Conservation (phyloP, 1,284 basidiomycete species). For the Trametes pubescens region DNA sequence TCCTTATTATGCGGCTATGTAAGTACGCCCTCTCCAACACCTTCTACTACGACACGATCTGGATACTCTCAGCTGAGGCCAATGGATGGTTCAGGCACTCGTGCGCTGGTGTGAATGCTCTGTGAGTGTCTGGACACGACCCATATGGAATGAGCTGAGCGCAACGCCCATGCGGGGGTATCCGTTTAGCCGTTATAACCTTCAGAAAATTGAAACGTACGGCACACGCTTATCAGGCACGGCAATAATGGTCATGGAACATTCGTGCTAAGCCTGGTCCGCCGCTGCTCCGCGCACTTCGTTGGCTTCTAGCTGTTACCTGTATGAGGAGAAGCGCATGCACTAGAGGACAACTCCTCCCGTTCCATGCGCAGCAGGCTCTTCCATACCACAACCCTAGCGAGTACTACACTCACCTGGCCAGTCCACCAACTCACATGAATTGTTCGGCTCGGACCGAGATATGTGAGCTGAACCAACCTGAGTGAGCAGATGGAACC, state of each 20-base stretch:
- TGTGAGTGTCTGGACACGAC: neutral
- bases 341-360: neutral
- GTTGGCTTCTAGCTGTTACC: slow-evolving; percentile 9
- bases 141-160: neutral
- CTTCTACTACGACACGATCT: neutral
- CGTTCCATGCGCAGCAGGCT: too few species aligned
- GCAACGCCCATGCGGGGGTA: neutral
- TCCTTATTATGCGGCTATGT: neutral
- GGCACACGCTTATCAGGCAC: slow-evolving; percentile 26
- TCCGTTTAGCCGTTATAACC: slow-evolving; percentile 6
- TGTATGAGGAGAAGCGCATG: neutral
- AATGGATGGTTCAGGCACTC: neutral
- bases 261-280: neutral
- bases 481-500: neutral
- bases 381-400: neutral
- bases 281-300: slow-evolving; percentile 9
- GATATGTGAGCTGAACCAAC: neutral
- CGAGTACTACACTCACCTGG: neutral
- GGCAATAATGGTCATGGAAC: slow-evolving; percentile 21
- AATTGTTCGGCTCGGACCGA: neutral
- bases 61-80: neutral
- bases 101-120: neutral
- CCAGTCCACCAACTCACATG: neutral
- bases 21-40: neutral
- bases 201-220: slow-evolving; percentile 19